These are phyloP conservation scores for Psilocybe cubensis DNA, from an alignment of 768 basidiomycete genomes.

Conservation along the genomic window DNA sequence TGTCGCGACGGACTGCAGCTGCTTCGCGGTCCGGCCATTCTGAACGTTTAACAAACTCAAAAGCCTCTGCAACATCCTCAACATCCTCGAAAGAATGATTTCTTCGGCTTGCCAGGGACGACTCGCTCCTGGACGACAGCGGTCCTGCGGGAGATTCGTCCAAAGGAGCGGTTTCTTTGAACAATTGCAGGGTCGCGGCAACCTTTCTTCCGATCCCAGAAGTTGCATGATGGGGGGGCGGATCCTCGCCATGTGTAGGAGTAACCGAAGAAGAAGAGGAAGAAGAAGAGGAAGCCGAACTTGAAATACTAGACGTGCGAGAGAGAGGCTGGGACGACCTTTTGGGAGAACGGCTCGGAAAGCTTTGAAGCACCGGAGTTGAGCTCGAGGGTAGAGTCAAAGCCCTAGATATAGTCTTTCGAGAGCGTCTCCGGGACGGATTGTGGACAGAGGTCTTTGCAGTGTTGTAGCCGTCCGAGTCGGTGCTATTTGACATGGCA, in stretches of 20 bases:
- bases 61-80: constrained; percentile 69
- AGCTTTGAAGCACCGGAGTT: constrained; percentile 28
- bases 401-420: constrained; percentile 38
- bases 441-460: constrained; percentile 38
- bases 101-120: constrained; percentile 28
- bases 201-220: constrained; percentile 79
- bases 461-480: constrained; percentile 50
- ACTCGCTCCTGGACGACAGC: constrained; percentile 31
- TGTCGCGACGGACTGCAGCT: constrained; percentile 69
- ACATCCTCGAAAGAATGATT: constrained; percentile 42
- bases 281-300: constrained; percentile 37
- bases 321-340: constrained; percentile 35
- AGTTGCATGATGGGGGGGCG: constrained; percentile 28
- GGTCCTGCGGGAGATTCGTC: constrained; percentile 36
- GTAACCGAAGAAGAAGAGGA: constrained; percentile 38
- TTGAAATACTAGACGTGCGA: constrained; percentile 38
- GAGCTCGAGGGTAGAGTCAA: constrained; percentile 39
- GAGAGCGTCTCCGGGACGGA: constrained; percentile 30
- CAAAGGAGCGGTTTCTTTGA: constrained; percentile 67
- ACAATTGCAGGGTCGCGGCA: constrained; percentile 79
- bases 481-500: constrained; percentile 35
- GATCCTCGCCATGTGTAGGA: constrained; percentile 34
- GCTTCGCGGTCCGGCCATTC: constrained; percentile 86
- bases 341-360: constrained; percentile 25
- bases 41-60: constrained; percentile 82